A percentile compares a stretch with the other conserved stretches of the same genome.
These are phyloP conservation scores for Thozetella sp. DNA, from an alignment of 495 filamentous ascomycete species.

Conservation along the genomic window DNA sequence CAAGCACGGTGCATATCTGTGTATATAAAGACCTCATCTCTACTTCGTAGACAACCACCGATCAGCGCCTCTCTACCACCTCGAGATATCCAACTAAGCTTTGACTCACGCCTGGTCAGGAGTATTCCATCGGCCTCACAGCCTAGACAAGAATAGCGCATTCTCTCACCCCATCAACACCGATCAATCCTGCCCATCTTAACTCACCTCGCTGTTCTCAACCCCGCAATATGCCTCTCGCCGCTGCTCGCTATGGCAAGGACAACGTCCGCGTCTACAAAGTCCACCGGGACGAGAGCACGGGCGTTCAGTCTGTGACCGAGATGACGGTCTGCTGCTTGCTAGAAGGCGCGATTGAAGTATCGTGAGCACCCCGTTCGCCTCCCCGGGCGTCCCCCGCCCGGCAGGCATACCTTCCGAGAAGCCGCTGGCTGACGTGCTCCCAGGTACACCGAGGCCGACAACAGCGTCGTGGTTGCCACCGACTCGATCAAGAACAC, in stretches of 20 bases:
- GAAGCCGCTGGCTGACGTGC: neutral
- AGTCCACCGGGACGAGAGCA: constrained; percentile 76
- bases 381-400: neutral
- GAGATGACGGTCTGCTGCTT: constrained; percentile 95
- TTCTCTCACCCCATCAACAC: neutral
- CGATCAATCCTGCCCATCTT: constrained; percentile 1
- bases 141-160: too few relatives aligned
- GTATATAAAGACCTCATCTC: too few relatives aligned
- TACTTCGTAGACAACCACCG: too few relatives aligned
- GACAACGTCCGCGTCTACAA: constrained; percentile 99
- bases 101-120: too few relatives aligned
- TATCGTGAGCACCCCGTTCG: constrained; percentile 60
- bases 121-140: too few relatives aligned
- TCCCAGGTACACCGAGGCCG: constrained; percentile 81
- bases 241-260: constrained; percentile 86
- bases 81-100: too few relatives aligned
- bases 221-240: constrained; percentile 54
- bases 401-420: too few relatives aligned
- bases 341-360: constrained; percentile 87
- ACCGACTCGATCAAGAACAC: constrained; percentile 99
- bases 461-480: constrained; percentile 94
- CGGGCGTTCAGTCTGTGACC: constrained; percentile 78
- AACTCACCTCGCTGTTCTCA: neutral
- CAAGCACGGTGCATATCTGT: neutral
- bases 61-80: too few relatives aligned